Base-by-base conservation (phyloP, 2,329 filamentous ascomycete genomes). In the Hypoxylon sp. region DNA sequence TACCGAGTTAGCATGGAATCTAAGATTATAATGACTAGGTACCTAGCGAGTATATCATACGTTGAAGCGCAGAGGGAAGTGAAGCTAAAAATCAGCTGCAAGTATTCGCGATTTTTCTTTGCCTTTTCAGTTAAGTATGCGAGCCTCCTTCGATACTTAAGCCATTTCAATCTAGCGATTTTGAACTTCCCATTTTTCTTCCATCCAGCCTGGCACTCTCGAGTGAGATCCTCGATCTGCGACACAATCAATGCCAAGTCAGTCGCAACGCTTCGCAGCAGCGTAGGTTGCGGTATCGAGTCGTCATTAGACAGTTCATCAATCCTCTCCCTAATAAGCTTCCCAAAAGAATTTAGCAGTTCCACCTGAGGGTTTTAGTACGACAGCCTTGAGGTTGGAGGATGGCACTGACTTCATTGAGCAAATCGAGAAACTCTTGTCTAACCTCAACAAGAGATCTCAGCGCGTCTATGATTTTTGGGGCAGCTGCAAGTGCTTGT, bases 401-500 rank as follows among this genome's bases (percentile, higher is more conserved):
- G 3, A 21, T n/a, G 17, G 1, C 1, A 60, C 63, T 21, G 21
- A 66, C 66, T 7, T 66, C 59, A 19, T 69, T 60, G 13, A 60
- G 7, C 17, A 66, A 11, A 5, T 63, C n/a, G 43, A 63, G 13
- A 11, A 66, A 14, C 11, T 66, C 63, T 14, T 60, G 49, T 23
- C 14, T 66, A 9, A 19, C 25, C 21, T 56, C 19, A 6, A 45
- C 32, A 1, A 63, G 1, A 9, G 59, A 61, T 17, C 21, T 21
- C 21, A 69, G 46, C 21, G 19, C 32, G 1, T 64, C 28, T 10
- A 69, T 55, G 10, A 56, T 48, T 56, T 58, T 67, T 41, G 63
- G 63, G 13, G 17, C 50, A 41, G 63, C 60, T 6, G 55, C 67
- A 28, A 69, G 60, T 1, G 60, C 56, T 46, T 67, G 56, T 2